Evolutionary conservation across 2,329 filamentous ascomycete species (phyloP).

Genomic region (Sclerotinia nivalis): DNA sequence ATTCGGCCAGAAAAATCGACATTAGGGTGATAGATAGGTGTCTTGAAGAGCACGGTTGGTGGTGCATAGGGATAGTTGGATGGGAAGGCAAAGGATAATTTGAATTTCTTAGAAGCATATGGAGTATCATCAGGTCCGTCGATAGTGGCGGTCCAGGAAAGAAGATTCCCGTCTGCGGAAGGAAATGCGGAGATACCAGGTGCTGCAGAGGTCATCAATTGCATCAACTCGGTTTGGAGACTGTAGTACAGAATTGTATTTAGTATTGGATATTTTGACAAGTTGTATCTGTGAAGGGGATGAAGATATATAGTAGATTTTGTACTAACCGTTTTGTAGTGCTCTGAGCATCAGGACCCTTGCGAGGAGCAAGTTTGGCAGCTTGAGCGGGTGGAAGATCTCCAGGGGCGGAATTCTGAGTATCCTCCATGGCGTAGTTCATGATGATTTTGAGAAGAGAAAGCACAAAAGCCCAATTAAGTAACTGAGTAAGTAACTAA

Average conservation of each 20-base stretch:
- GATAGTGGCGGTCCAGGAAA: conserved; percentile 93
- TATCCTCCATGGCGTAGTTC: conserved; percentile 55
- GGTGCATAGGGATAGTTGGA: conserved; percentile 90
- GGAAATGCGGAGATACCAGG: conserved; percentile 96
- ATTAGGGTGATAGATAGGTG: conserved; percentile 98
- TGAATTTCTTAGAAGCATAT: conserved; percentile 84
- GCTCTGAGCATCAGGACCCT: conserved; percentile 66
- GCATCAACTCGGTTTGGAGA: conserved; percentile 96
- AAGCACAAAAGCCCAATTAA: conserved; percentile 8
- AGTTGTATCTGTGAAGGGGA: neutral
- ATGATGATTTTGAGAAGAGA: conserved; percentile 33
- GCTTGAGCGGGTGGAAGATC: conserved; percentile 52
- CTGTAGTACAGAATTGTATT: conserved; percentile 48
- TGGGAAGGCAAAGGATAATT: conserved; percentile 89
- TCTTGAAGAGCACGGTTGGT: conserved; percentile 94
- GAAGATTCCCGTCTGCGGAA: conserved; percentile 82
- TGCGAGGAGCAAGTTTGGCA: conserved; percentile 61
- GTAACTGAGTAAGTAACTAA: neutral
- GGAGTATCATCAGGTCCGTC: conserved; percentile 88
- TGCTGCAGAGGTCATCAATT: conserved; percentile 93
- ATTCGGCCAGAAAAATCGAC: conserved; percentile 97
- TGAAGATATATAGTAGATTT: neutral
- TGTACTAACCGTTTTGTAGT: conserved; percentile 71
- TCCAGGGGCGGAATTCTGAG: conserved; percentile 67
- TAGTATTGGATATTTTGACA: neutral